These are phyloP conservation scores for Aspergillus heteromorphus DNA, from an alignment of 495 filamentous ascomycete genomes.

Conservation along the genomic window DNA sequence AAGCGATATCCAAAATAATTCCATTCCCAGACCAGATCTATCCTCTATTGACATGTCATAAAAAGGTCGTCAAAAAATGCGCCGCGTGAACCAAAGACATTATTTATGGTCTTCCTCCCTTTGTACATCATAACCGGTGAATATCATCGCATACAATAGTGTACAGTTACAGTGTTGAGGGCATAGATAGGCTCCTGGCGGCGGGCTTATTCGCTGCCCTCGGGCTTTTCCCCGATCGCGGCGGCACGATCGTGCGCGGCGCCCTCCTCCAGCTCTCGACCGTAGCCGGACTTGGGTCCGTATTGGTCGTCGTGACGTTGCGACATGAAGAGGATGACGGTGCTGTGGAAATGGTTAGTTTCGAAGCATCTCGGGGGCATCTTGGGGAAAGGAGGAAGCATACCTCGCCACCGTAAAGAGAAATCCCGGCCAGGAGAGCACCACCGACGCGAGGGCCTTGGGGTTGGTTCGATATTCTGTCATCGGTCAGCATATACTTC, in stretches of 20 bases:
- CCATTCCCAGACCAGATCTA: no score
- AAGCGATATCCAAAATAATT: no score
- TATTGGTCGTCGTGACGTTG: slow-evolving; percentile 23
- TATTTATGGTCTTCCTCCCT: neutral
- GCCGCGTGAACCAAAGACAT: neutral
- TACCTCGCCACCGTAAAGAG: slow-evolving; percentile 24
- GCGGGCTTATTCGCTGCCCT: neutral
- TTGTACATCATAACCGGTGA: neutral
- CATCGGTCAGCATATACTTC: no score
- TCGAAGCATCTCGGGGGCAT: neutral
- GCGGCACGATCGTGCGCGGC: neutral
- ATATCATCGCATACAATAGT: neutral
- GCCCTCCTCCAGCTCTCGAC: slow-evolving; percentile 3
- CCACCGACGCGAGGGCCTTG: slow-evolving; percentile 34
- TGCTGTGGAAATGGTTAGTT: neutral
- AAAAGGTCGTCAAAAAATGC: neutral
- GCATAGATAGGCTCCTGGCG: no score
- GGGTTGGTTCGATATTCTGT: slow-evolving; percentile 32
- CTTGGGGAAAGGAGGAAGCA: neutral
- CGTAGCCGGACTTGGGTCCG: slow-evolving; percentile 18
- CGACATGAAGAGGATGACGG: slow-evolving; percentile 25
- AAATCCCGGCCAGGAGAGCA: slow-evolving; percentile 37
- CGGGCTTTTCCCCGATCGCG: neutral
- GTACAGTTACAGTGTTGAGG: no score
- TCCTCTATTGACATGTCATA: neutral